A percentile compares a stretch with the other conserved stretches of the same genome.
phyloP scores from a whole-genome alignment of 257 asterid genomes.

The Nicotiana tomentosiformis region DNA sequence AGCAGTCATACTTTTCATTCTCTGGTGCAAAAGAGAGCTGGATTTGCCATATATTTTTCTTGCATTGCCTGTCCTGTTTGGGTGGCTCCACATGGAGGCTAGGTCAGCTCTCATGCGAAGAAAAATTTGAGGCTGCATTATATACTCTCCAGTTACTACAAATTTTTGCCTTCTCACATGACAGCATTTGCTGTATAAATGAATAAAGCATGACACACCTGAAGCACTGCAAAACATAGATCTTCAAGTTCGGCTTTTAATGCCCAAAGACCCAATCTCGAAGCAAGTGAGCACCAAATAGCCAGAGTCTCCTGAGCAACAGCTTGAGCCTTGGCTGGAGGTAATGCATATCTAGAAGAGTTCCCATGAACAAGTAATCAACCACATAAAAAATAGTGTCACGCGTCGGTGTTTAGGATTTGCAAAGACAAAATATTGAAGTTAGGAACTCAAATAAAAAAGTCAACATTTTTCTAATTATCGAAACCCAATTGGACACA shows the following conservation, averaged over 20 bases:
- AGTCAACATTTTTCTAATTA: background rate
- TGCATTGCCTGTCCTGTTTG: slow-evolving; percentile 41
- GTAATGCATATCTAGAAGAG: slow-evolving; percentile 71
- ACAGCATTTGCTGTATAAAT: background rate
- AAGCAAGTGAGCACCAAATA: slow-evolving; percentile 98
- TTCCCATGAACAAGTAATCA: slow-evolving; percentile 6
- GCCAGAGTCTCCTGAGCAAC: slow-evolving; percentile 94
- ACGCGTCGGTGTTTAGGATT: background rate
- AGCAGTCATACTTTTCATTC: slow-evolving; percentile 12
- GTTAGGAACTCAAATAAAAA: background rate
- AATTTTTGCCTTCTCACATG: background rate
- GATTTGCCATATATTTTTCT: slow-evolving; percentile 55
- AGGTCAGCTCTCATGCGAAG: slow-evolving; percentile 77
- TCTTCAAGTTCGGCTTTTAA: slow-evolving; percentile 98
- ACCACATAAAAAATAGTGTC: background rate
- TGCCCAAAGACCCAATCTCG: slow-evolving; percentile 95
- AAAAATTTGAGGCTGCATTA: slow-evolving; percentile 75
- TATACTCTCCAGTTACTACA: slow-evolving; percentile 14
- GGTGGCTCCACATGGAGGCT: slow-evolving; percentile 84
- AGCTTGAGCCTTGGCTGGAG: slow-evolving; percentile 80
- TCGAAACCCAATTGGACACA: background rate
- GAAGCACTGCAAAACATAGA: slow-evolving; percentile 93
- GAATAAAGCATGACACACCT: slow-evolving; percentile 39
- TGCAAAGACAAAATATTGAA: background rate
- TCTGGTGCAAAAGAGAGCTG: slow-evolving; percentile 25